Conservation (phyloP, 306 rosid genomes). For the Hippophae rhamnoides region DNA sequence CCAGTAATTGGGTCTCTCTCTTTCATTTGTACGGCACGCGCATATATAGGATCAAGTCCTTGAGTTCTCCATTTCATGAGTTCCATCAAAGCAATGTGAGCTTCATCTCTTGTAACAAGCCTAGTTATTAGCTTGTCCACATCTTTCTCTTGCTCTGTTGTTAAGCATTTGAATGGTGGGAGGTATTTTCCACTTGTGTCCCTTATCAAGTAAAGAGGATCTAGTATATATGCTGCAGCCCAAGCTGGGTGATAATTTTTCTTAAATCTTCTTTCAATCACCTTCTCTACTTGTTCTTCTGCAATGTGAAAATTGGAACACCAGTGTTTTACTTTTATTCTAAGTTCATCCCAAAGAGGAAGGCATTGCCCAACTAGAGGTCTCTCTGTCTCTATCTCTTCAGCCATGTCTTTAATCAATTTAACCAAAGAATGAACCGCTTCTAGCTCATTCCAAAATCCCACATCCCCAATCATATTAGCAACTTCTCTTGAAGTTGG, state of each 20-base stretch:
- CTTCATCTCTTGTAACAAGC: constrained; percentile 42
- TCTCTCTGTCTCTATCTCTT: constrained; percentile 60
- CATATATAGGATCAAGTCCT: constrained; percentile 48
- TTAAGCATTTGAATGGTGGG: constrained; percentile 29
- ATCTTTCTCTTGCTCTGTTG: constrained; percentile 37
- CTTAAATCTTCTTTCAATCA: constrained; percentile 24
- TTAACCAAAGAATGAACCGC: constrained; percentile 56
- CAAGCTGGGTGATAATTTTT: constrained; percentile 36
- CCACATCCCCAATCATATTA: constrained; percentile 43
- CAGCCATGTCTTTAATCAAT: constrained; percentile 65
- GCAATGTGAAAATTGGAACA: constrained; percentile 20
- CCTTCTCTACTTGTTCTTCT: constrained; percentile 19
- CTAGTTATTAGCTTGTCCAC: constrained; percentile 45
- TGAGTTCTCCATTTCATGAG: constrained; percentile 52
- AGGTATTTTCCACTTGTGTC: constrained; percentile 27
- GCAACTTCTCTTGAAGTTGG: constrained; percentile 48
- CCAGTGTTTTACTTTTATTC: constrained; percentile 62
- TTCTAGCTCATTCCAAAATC: constrained; percentile 71
- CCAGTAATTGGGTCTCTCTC: constrained; percentile 38
- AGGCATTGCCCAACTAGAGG: constrained; percentile 87
- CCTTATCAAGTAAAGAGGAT: constrained; percentile 25
- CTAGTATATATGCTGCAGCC: constrained; percentile 32
- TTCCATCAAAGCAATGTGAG: constrained; percentile 43
- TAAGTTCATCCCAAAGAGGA: constrained; percentile 71
- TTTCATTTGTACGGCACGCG: constrained; percentile 40